These are phyloP conservation scores for Penicillium brasilianum DNA, from an alignment of 2,329 filamentous ascomycete genomes.

Conservation along the genomic window DNA sequence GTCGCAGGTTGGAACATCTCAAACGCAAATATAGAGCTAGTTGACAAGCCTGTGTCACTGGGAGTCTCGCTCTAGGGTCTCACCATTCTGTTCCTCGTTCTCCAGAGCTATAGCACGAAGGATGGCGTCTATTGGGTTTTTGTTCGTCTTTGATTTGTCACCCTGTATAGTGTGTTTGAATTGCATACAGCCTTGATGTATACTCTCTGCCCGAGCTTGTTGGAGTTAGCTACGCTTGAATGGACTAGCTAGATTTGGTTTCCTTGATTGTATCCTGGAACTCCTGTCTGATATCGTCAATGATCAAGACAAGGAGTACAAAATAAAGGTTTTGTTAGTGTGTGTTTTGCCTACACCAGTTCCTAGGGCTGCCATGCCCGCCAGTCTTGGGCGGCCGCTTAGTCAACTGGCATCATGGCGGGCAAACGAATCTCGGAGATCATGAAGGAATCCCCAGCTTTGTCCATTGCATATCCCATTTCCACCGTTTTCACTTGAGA, in stretches of 20 bases:
- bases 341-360: not conserved
- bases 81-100: conserved; percentile 16
- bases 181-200: conserved; percentile 19
- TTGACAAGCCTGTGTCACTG: conserved; percentile 10
- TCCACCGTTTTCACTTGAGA: not conserved
- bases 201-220: conserved; percentile 1
- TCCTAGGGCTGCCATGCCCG: not conserved
- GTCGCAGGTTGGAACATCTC: conserved; percentile 60
- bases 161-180: conserved; percentile 22
- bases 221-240: not conserved
- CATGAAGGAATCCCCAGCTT: conserved; percentile 36
- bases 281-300: not conserved
- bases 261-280: not conserved
- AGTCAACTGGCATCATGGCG: conserved; percentile 29
- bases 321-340: not conserved
- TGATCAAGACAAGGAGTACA: not conserved
- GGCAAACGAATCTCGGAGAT: conserved; percentile 39
- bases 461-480: conserved; percentile 35
- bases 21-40: conserved; percentile 43
- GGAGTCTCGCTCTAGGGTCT: conserved; percentile 8
- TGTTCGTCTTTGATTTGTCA: conserved; percentile 7
- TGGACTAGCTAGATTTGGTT: not conserved
- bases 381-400: conserved; percentile 22
- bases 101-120: conserved; percentile 22
- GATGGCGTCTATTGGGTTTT: conserved; percentile 22